Conservation (phyloP, 441 rosid genomes). For the Melastoma candidum region DNA sequence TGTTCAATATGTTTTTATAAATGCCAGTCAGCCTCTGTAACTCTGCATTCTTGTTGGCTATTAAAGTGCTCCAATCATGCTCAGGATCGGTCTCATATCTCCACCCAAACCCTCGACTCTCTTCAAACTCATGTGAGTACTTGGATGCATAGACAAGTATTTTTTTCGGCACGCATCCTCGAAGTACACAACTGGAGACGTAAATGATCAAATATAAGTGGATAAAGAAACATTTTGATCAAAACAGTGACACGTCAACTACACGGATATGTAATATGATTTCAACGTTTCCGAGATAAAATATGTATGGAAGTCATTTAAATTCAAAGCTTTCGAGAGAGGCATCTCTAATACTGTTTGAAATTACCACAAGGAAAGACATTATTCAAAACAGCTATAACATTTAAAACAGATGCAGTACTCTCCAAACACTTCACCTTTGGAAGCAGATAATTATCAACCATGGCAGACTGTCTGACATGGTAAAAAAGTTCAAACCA, state of each 20-base stretch:
- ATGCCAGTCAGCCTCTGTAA: conserved; percentile 76
- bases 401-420: too few relatives aligned
- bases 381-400: too few relatives aligned
- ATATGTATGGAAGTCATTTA: too few relatives aligned
- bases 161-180: conserved; percentile 95
- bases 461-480: too few relatives aligned
- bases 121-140: conserved; percentile 80
- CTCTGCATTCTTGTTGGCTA: conserved; percentile 89
- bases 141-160: conserved; percentile 81
- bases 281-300: too few relatives aligned
- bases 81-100: conserved; percentile 58
- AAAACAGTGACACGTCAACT: not conserved
- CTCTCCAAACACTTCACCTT: too few relatives aligned
- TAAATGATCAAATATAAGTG: conserved; percentile 1
- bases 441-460: too few relatives aligned
- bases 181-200: conserved; percentile 58
- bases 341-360: too few relatives aligned
- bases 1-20: conserved; percentile 57
- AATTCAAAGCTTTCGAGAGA: too few relatives aligned
- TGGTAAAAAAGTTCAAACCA: too few relatives aligned
- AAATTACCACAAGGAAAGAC: too few relatives aligned
- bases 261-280: too few relatives aligned
- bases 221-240: not conserved
- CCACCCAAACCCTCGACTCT: conserved; percentile 90
- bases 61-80: conserved; percentile 87